Percentiles rank a stretch among this genome's conserved stretches.
These are phyloP conservation scores for Lactarius hengduanensis DNA, from an alignment of 768 basidiomycete genomes.

Conservation along the genomic window DNA sequence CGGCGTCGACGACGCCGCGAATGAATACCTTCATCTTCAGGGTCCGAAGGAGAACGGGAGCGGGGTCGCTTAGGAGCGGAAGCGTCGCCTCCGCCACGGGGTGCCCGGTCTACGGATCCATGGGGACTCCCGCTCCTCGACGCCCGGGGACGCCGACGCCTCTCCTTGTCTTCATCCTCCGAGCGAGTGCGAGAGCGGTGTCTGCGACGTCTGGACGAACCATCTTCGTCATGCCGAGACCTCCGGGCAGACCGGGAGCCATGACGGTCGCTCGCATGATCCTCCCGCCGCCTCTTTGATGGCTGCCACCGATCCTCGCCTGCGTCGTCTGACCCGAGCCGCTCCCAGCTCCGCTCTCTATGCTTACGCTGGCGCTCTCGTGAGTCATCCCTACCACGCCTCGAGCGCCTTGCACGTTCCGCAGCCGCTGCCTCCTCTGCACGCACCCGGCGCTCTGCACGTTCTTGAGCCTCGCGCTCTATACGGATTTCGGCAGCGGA, in stretches of 20 bases:
- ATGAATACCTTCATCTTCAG: slow-evolving; percentile 7
- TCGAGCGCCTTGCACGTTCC: slow-evolving; percentile 49
- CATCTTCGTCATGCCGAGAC: slow-evolving; percentile 25
- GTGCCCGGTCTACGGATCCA: background rate
- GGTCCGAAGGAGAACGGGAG: slow-evolving; percentile 10
- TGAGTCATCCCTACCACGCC: slow-evolving; percentile 40
- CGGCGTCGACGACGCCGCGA: slow-evolving; percentile 14
- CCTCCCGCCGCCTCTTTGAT: slow-evolving; percentile 42
- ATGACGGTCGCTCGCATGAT: slow-evolving; percentile 38
- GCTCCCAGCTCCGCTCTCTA: slow-evolving; percentile 52
- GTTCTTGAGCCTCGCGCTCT: slow-evolving; percentile 64
- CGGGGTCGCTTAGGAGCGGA: slow-evolving; percentile 16
- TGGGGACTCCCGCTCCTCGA: slow-evolving; percentile 19
- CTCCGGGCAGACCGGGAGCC: slow-evolving; percentile 36
- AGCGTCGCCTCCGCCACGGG: background rate
- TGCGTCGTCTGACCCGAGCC: slow-evolving; percentile 39
- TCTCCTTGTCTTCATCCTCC: slow-evolving; percentile 25
- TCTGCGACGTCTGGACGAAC: slow-evolving; percentile 30
- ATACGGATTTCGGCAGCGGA: slow-evolving; percentile 73
- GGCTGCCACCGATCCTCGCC: slow-evolving; percentile 33
- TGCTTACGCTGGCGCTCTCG: slow-evolving; percentile 50
- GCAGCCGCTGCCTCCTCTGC: slow-evolving; percentile 78
- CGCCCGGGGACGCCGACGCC: background rate
- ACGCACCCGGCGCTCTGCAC: slow-evolving; percentile 56
- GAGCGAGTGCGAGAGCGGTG: slow-evolving; percentile 31